phyloP scores from a whole-genome alignment of 768 basidiomycete species.

The Agrocybe praecox region DNA sequence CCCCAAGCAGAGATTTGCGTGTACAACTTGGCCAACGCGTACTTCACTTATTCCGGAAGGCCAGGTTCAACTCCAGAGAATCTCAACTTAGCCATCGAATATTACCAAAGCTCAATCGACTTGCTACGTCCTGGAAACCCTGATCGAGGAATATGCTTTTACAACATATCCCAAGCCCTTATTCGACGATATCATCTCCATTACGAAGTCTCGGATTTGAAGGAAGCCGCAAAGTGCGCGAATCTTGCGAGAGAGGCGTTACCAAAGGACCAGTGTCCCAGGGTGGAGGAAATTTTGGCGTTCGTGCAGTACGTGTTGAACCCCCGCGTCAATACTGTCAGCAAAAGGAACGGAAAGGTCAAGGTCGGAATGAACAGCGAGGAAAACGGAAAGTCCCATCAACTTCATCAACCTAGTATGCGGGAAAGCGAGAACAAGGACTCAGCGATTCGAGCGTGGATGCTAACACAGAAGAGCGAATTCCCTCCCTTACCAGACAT shows the following conservation, averaged over 20 bases:
- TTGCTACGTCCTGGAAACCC: neutral
- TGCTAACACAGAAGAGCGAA: neutral
- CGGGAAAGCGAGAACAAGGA: neutral
- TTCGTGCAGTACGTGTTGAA: neutral
- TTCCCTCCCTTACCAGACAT: neutral
- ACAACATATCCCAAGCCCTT: conserved; percentile 3
- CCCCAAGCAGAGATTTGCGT: neutral
- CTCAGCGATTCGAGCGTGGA: neutral
- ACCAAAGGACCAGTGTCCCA: neutral
- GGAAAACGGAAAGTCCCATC: neutral
- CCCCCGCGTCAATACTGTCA: neutral
- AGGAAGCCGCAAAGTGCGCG: neutral
- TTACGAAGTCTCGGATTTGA: neutral
- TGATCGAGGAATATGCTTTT: neutral
- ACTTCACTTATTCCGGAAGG: neutral
- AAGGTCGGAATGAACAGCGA: neutral
- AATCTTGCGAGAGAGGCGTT: neutral
- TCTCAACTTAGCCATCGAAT: neutral
- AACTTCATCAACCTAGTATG: neutral
- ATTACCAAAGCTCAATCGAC: neutral
- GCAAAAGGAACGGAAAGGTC: neutral
- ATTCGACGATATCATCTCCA: neutral
- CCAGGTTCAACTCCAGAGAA: neutral
- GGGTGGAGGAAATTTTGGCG: neutral
- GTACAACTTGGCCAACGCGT: neutral